phyloP scores from a whole-genome alignment of 2,329 filamentous ascomycete species.

The Teratosphaeria destructans region DNA sequence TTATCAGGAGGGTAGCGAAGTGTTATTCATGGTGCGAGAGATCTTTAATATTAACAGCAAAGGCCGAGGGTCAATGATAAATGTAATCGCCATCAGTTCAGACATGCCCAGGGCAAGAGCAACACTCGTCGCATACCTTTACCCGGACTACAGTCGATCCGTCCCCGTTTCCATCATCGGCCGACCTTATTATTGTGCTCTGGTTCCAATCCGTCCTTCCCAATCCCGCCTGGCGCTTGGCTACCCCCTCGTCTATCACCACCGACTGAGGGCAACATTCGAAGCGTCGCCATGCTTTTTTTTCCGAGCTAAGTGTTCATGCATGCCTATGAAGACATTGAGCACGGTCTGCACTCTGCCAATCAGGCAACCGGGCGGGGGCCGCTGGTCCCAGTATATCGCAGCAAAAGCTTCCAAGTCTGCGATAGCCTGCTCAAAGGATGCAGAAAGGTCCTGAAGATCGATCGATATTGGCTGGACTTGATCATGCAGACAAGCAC shows the following conservation, averaged over 20 bases:
- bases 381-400: background rate
- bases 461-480: background rate
- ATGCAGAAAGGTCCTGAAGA: background rate
- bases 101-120: no score
- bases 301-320: background rate
- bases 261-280: background rate
- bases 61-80: no score
- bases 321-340: background rate
- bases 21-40: no score
- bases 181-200: background rate
- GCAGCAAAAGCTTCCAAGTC: background rate
- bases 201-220: background rate
- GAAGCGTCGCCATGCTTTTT: background rate
- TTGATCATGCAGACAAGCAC: background rate
- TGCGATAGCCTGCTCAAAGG: background rate
- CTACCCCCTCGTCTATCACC: background rate
- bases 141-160: no score
- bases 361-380: background rate
- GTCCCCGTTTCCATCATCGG: no score
- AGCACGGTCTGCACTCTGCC: background rate
- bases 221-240: background rate
- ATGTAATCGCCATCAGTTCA: no score
- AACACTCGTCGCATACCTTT: no score
- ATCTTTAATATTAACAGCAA: no score
- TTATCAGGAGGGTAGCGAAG: no score